A percentile compares a stretch with the other conserved stretches of the same genome.
Evolutionary conservation across 345 rosid species (phyloP).

Genomic region (Syzygium aqueum): DNA sequence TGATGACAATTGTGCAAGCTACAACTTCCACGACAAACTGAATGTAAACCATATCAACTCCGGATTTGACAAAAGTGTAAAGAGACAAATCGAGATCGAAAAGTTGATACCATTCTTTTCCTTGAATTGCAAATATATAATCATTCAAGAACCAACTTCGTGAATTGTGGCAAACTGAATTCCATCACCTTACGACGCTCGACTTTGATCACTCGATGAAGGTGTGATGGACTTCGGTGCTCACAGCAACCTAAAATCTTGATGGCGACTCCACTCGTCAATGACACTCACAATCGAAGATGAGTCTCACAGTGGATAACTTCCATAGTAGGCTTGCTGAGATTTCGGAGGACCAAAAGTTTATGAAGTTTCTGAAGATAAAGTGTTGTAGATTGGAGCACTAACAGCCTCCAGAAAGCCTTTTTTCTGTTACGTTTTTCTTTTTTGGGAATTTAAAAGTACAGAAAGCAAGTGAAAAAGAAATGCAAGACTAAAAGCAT

Average conservation of each 20-base stretch:
- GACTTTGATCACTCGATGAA: no score
- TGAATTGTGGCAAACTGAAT: not conserved
- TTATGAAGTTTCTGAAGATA: not conserved
- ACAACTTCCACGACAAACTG: not conserved
- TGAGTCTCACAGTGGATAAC: no score
- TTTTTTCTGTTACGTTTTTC: not conserved
- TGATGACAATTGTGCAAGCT: not conserved
- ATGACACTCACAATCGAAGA: no score
- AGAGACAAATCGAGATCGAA: not conserved
- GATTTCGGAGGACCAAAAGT: not conserved
- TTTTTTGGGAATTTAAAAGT: not conserved
- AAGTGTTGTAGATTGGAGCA: not conserved
- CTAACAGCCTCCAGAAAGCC: not conserved
- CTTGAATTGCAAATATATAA: not conserved
- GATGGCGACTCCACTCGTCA: no score
- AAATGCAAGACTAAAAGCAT: not conserved
- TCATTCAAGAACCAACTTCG: not conserved
- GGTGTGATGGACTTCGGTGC: no score
- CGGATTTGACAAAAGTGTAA: not conserved
- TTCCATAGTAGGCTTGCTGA: not conserved
- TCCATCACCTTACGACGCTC: not conserved
- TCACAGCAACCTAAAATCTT: no score
- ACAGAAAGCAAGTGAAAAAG: not conserved
- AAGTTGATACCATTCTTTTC: not conserved
- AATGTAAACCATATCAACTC: not conserved